A percentile compares a stretch with the other conserved stretches of the same genome.
These are phyloP conservation scores for Prunus yedoensis DNA, from an alignment of 331 rosid genomes.

Conservation along the genomic window DNA sequence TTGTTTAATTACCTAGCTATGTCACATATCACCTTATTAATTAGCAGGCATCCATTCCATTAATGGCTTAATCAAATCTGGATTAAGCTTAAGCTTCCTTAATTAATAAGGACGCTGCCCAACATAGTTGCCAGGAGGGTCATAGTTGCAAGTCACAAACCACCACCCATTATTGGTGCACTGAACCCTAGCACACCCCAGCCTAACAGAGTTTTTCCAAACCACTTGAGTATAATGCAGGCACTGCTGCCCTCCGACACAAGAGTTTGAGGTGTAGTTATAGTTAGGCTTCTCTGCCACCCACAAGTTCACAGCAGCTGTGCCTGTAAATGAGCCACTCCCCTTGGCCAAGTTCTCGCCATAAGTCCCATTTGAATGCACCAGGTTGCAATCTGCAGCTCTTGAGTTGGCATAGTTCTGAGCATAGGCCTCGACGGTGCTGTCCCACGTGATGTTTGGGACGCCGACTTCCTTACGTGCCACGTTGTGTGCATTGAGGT, in stretches of 20 bases:
- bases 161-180: conserved; percentile 20
- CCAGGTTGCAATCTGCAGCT: too few relatives aligned
- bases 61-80: too few relatives aligned
- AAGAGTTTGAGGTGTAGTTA: conserved; percentile 14
- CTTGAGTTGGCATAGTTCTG: too few relatives aligned
- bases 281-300: conserved; percentile 33
- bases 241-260: conserved; percentile 14
- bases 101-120: too few relatives aligned
- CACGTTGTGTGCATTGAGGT: conserved; percentile 30
- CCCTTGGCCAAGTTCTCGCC: conserved; percentile 40
- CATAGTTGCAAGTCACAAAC: conserved; percentile 35
- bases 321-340: conserved; percentile 8
- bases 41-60: too few relatives aligned
- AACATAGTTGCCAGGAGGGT: neutral
- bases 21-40: too few relatives aligned
- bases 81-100: too few relatives aligned
- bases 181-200: too few relatives aligned
- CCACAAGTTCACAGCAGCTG: conserved; percentile 28
- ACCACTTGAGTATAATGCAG: neutral
- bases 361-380: too few relatives aligned
- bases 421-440: too few relatives aligned
- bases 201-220: too few relatives aligned
- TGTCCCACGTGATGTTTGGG: conserved; percentile 32
- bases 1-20: too few relatives aligned
- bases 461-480: conserved; percentile 30